Evolutionary conservation across 129 eudicot genomes (phyloP).

Genomic region (Pittosporum tobira): DNA sequence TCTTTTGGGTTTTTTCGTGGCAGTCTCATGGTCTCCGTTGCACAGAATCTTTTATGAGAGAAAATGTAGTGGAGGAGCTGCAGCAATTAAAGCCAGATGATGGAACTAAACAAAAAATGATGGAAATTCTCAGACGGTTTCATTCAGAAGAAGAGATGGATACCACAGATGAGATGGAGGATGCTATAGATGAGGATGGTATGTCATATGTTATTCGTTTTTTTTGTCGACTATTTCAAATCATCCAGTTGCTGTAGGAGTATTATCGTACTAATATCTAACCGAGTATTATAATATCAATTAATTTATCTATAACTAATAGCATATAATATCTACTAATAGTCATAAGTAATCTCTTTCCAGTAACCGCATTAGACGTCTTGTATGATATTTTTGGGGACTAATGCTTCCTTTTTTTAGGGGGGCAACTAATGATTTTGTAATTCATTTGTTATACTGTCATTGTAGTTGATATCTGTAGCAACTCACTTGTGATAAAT

Average conservation of each 20-base stretch:
- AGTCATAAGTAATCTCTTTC: too few relatives aligned
- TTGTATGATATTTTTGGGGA: too few relatives aligned
- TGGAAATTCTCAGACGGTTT: constrained; percentile 62
- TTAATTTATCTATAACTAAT: too few relatives aligned
- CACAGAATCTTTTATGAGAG: constrained; percentile 95
- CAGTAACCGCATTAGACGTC: too few relatives aligned
- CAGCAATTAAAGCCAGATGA: constrained; percentile 54
- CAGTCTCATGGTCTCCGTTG: constrained; percentile 86
- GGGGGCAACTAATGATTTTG: too few relatives aligned
- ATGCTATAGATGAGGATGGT: constrained; percentile 57
- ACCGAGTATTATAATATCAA: too few relatives aligned
- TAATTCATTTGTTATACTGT: too few relatives aligned
- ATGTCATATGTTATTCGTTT: constrained; percentile 4
- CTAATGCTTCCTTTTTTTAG: too few relatives aligned
- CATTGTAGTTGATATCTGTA: too few relatives aligned
- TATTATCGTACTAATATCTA: too few relatives aligned
- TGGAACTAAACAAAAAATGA: constrained; percentile 62
- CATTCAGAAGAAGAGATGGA: constrained; percentile 78
- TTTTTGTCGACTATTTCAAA: not conserved
- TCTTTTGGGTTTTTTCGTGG: constrained; percentile 1
- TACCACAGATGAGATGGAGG: constrained; percentile 46
- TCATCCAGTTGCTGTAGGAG: not conserved
- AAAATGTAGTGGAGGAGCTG: constrained; percentile 77
- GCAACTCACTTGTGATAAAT: too few relatives aligned
- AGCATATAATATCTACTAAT: too few relatives aligned